A percentile compares a stretch with the other conserved stretches of the same genome.
Evolutionary conservation across 192 early-diverging fungal species (phyloP).

Genomic region (Backusella liffmaniae): DNA sequence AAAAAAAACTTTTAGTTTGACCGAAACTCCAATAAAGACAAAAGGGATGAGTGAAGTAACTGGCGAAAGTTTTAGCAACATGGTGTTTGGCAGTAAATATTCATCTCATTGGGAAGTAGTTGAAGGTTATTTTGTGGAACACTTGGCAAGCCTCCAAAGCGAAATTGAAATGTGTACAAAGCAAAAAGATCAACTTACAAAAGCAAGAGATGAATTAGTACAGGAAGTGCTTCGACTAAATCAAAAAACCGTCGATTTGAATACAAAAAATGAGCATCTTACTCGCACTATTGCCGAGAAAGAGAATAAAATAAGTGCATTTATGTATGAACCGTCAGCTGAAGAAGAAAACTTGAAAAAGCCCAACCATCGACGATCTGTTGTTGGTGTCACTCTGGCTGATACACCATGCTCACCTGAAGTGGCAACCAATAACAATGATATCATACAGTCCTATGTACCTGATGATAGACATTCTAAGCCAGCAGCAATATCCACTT

Average conservation of each 20-base stretch:
- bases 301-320: constrained; percentile 16
- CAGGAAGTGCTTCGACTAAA: constrained; percentile 1
- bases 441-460: constrained; percentile 2
- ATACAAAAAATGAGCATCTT: neutral
- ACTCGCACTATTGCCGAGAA: constrained; percentile 8
- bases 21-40: neutral
- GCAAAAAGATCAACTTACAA: neutral
- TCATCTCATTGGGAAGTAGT: neutral
- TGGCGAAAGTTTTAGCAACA: neutral
- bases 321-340: constrained; percentile 5
- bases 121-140: neutral
- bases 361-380: neutral
- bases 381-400: neutral
- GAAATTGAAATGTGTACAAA: neutral
- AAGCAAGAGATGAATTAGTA: constrained; percentile 5
- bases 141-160: neutral
- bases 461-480: neutral
- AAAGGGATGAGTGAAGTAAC: neutral
- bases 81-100: neutral
- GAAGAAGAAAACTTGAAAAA: neutral
- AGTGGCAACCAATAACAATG: neutral
- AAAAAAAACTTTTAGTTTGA: neutral
- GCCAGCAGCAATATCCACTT: neutral
- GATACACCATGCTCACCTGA: neutral
- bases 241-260: constrained; percentile 7